A percentile compares a stretch with the other conserved stretches of the same genome.
phyloP scores from a whole-genome alignment of 2,329 filamentous ascomycete species.

The Pseudogymnoascus verrucosus region DNA sequence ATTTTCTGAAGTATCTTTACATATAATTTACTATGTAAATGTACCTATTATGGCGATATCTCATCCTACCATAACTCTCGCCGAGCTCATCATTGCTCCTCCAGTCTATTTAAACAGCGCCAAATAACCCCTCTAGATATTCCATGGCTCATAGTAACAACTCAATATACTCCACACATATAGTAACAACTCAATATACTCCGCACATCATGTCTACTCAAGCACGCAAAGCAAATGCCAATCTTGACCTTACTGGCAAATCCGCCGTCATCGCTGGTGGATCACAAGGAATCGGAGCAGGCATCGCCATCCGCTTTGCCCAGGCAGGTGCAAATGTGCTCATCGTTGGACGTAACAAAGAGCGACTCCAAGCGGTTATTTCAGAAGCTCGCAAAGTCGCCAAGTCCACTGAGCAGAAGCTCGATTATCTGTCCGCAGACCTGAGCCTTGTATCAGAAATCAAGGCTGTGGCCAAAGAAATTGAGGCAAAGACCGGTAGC shows the following conservation, averaged over 20 bases:
- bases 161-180: neutral
- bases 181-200: neutral
- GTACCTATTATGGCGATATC: neutral
- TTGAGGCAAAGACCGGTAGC: neutral
- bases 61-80: neutral
- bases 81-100: neutral
- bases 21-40: neutral
- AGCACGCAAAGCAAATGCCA: neutral
- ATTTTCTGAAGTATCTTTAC: neutral
- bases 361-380: neutral
- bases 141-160: neutral
- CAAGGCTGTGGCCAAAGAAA: neutral
- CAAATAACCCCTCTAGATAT: neutral
- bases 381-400: neutral
- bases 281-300: constrained; percentile 3
- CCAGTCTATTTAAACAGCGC: neutral
- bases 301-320: constrained; percentile 3
- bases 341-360: neutral
- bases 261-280: neutral
- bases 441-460: neutral
- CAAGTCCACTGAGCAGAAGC: neutral
- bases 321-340: neutral
- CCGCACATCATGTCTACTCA: neutral
- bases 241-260: neutral
- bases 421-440: neutral